Evolutionary conservation across 495 filamentous ascomycete genomes (phyloP), one percentile per base, ranked within the genome.

Genomic region (Podospora sp.): DNA sequence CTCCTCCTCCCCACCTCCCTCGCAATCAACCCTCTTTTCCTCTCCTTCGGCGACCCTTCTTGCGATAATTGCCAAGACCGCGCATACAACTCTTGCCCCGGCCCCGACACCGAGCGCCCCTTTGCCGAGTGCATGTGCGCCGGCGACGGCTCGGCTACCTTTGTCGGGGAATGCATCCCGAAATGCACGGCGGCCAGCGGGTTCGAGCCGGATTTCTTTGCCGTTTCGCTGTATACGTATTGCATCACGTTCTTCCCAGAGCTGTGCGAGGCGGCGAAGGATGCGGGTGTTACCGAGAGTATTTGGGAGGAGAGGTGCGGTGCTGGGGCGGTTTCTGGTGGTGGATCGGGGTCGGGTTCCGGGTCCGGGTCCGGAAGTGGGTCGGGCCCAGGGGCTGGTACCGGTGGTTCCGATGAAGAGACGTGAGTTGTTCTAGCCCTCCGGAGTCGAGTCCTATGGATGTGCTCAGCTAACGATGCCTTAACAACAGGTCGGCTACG

Each of bases 71-170:
- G 57, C 14, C 57, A 60, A 14, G 57, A 60, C 29, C n/a, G 20
- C 12, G 57, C 57, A 1, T 60, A 60, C 57, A 60, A 60, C 57
- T 36, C 6, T 9, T 60, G 57, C 57, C 57, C 57, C 22, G 57
- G 57, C 26, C 11, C 16, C 26, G 25, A 35, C 29, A 18, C 9
- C 12, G 26, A 33, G 8, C 57, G 29, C 12, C 26, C 57, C 26
- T 60, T 60, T 36, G 57, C 57, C 26, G 57, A 60, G n/a, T 60
- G 57, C 26, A 60, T 60, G 57, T 60, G 57, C 29, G 57, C 26
- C 1, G 14, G 11, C n/a, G 57, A 60, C 14, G 57, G 57, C 26
- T 14, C 57, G 25, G 8, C 57, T 6, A 29, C n/a, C 12, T 60
- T 29, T n/a, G 57, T 60, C 26, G 57, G 57, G 14, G 18, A 36